Conservation (phyloP, 306 rosid species). For the Fragaria ananassa region DNA sequence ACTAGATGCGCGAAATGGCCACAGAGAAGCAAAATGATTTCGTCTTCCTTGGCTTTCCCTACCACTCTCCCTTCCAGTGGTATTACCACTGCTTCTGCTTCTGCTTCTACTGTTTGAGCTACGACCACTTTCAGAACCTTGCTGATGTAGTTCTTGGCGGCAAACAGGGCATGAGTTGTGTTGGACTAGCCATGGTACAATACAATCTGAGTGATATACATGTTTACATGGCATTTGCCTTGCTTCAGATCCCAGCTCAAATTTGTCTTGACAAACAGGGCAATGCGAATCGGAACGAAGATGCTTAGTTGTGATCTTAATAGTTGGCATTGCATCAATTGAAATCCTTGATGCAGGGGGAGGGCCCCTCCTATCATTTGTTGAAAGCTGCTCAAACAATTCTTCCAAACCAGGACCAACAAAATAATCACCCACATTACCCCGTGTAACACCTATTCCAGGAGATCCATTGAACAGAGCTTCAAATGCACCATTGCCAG, state of each 20-base stretch:
- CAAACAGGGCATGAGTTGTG: conserved; percentile 81
- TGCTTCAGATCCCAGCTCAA: conserved; percentile 64
- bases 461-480: conserved; percentile 63
- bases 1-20: conserved; percentile 67
- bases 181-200: conserved; percentile 70
- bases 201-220: conserved; percentile 63
- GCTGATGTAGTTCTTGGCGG: conserved; percentile 63
- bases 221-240: conserved; percentile 77
- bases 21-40: conserved; percentile 46
- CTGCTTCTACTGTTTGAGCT: conserved; percentile 37
- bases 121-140: conserved; percentile 32
- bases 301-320: conserved; percentile 54
- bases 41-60: conserved; percentile 52
- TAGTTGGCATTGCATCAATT: conserved; percentile 65
- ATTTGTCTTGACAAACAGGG: conserved; percentile 64
- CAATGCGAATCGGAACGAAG: conserved; percentile 69
- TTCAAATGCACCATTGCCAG: conserved; percentile 58
- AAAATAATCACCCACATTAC: conserved; percentile 67
- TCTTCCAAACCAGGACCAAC: conserved; percentile 79
- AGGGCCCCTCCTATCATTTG: conserved; percentile 61
- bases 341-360: conserved; percentile 62
- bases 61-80: conserved; percentile 38
- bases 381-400: conserved; percentile 69
- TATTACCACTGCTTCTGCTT: conserved; percentile 31
- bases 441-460: conserved; percentile 53